Percentiles rank a stretch among this genome's conserved stretches.
phyloP scores from a whole-genome alignment of 371 early-diverging fungal species.

The Mucor mucedo region DNA sequence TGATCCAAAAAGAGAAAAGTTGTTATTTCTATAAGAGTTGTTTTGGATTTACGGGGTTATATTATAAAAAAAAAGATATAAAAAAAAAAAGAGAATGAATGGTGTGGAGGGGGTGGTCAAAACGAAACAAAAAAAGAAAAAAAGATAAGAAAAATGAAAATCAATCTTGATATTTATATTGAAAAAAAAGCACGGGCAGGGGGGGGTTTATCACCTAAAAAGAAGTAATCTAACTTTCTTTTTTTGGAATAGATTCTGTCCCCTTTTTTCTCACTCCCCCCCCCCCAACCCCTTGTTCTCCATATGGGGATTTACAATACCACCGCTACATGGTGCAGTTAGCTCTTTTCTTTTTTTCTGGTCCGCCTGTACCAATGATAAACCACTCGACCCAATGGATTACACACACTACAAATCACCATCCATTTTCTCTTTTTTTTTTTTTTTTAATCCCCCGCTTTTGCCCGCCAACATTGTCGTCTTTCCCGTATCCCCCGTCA shows the following conservation, averaged over 20 bases:
- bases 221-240: slow-evolving; percentile 22
- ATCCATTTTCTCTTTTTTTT: background rate
- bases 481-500: slow-evolving; percentile 22
- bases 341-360: slow-evolving; percentile 13
- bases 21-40: background rate
- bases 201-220: slow-evolving; percentile 6
- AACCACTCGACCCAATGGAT: background rate
- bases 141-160: slow-evolving; percentile 9
- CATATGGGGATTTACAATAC: slow-evolving; percentile 27
- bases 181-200: slow-evolving; percentile 22
- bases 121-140: slow-evolving; percentile 11
- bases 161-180: background rate
- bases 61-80: background rate
- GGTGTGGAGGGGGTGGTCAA: slow-evolving; percentile 22
- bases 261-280: background rate
- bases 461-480: slow-evolving; percentile 31
- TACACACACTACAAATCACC: background rate
- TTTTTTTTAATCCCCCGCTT: slow-evolving; percentile 23
- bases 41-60: background rate
- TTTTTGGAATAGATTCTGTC: slow-evolving; percentile 6
- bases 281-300: background rate
- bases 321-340: slow-evolving; percentile 23
- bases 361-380: slow-evolving; percentile 30
- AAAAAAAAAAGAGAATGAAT: slow-evolving; percentile 13
- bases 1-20: background rate